Evolutionary conservation across 352 stramenopile genomes (phyloP), one percentile per base, ranked within the genome.

Genomic region (Phytophthora pseudosyringae): DNA sequence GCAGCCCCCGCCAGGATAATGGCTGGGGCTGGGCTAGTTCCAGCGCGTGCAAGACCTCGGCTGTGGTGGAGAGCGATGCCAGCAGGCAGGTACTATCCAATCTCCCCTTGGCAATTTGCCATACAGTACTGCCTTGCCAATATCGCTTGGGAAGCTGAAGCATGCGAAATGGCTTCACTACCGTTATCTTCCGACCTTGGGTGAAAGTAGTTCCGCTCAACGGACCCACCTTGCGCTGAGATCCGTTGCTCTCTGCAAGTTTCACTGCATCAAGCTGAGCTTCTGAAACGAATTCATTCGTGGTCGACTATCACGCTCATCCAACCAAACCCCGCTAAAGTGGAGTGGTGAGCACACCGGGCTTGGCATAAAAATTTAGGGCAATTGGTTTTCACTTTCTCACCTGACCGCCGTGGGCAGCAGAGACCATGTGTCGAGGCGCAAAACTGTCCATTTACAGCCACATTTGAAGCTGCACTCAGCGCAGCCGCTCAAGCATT

Each of bases 341-440:
- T 35, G 31, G 31, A 12, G 31, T 35, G 31, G 31, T 35, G 31
- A 12, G 31, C 7, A 5, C 31, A 35, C 7, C n/a, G 35, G 35
- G 38, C 15, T 26, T 13, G 4, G 25, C 45, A 52, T 15, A 38
- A 69, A 68, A 59, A 55, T 69, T 64, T 64, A 50, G 31, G 13
- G 54, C 53, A 69, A 59, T 60, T 70, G 54, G 46, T 54, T 65
- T 67, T 69, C 62, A 65, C 62, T 43, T 43, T 70, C 46, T 52
- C 63, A 64, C 40, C 61, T 56, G 46, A 36, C 56, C 48, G 36
- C 51, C 13, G 56, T 53, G 57, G 50, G 29, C 31, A 64, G 64
- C 45, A 58, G 57, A 33, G 21, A 55, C 64, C 64, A 68, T 64
- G 58, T 64, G 64, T 59, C 44, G 26, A 67, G 39, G 51, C 48